These are phyloP conservation scores for Conticribra weissflogii DNA, from an alignment of 108 stramenopile genomes.

Conservation along the genomic window DNA sequence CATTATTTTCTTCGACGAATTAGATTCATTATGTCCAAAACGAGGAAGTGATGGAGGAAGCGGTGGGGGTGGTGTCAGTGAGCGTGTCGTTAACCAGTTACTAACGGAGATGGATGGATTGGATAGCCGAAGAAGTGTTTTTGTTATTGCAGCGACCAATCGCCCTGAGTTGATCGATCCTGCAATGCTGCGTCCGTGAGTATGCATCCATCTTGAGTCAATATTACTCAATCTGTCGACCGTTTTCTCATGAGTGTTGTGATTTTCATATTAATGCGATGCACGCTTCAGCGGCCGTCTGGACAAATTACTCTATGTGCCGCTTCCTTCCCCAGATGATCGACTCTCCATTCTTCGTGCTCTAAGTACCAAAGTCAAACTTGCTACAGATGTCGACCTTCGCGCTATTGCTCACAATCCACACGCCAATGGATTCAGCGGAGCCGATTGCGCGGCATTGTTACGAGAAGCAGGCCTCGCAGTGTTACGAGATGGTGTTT, in stretches of 20 bases:
- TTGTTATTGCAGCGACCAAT: conserved; percentile 97
- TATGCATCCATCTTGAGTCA: too few relatives aligned
- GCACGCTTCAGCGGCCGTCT: conserved; percentile 92
- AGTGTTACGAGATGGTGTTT: conserved; percentile 71
- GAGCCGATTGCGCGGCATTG: conserved; percentile 90
- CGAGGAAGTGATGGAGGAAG: conserved; percentile 89
- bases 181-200: conserved; percentile 93
- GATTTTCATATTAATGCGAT: too few relatives aligned
- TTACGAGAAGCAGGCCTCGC: conserved; percentile 90
- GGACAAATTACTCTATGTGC: conserved; percentile 93
- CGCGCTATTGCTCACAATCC: conserved; percentile 65
- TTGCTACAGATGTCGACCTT: conserved; percentile 74
- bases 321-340: conserved; percentile 88
- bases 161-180: conserved; percentile 95
- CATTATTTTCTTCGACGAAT: conserved; percentile 99
- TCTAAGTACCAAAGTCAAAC: conserved; percentile 58
- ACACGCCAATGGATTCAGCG: conserved; percentile 85
- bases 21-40: conserved; percentile 95
- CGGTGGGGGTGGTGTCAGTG: conserved; percentile 94
- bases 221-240: too few relatives aligned
- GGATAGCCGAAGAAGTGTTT: conserved; percentile 90
- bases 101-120: conserved; percentile 99
- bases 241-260: too few relatives aligned
- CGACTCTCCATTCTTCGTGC: conserved; percentile 85
- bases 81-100: conserved; percentile 97